Evolutionary conservation across 2,329 filamentous ascomycete genomes (phyloP).

Genomic region (Plectosphaerella sp.): DNA sequence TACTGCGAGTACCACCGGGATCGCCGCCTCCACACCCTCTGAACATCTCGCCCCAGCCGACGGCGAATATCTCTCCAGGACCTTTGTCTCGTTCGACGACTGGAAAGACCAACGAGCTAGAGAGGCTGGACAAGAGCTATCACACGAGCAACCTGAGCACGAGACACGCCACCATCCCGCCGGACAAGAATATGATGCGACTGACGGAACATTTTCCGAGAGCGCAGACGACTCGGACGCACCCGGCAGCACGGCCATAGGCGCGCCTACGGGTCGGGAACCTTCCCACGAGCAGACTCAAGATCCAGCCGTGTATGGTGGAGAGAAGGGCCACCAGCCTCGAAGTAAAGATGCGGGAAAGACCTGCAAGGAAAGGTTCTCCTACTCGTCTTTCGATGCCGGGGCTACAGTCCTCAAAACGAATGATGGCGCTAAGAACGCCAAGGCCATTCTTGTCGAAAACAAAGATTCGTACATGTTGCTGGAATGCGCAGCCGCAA

Average conservation of each 20-base stretch:
- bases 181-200: conserved; percentile 10
- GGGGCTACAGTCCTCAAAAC: conserved; percentile 91
- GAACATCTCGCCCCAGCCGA: conserved; percentile 13
- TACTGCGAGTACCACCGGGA: too few relatives aligned
- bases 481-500: conserved; percentile 77
- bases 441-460: conserved; percentile 85
- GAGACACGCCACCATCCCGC: conserved; percentile 74
- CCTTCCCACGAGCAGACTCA: conserved; percentile 19
- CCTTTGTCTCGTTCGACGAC: conserved; percentile 95
- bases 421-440: conserved; percentile 79
- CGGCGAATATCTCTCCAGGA: conserved; percentile 25
- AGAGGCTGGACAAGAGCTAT: conserved; percentile 53
- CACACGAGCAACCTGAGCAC: conserved; percentile 91
- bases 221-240: conserved; percentile 46
- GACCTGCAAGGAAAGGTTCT: conserved; percentile 96
- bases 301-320: conserved; percentile 40
- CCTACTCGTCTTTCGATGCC: conserved; percentile 95
- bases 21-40: not conserved
- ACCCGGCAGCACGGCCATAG: conserved; percentile 19
- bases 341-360: conserved; percentile 91
- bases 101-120: conserved; percentile 95
- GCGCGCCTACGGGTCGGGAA: not conserved
- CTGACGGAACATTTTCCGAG: conserved; percentile 41
- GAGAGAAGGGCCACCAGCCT: conserved; percentile 48
- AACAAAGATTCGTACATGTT: conserved; percentile 99